Percentiles rank a stretch among this genome's conserved stretches.
These are phyloP conservation scores for Ophiostoma ulmi DNA, from an alignment of 2,329 filamentous ascomycete species.

Conservation along the genomic window DNA sequence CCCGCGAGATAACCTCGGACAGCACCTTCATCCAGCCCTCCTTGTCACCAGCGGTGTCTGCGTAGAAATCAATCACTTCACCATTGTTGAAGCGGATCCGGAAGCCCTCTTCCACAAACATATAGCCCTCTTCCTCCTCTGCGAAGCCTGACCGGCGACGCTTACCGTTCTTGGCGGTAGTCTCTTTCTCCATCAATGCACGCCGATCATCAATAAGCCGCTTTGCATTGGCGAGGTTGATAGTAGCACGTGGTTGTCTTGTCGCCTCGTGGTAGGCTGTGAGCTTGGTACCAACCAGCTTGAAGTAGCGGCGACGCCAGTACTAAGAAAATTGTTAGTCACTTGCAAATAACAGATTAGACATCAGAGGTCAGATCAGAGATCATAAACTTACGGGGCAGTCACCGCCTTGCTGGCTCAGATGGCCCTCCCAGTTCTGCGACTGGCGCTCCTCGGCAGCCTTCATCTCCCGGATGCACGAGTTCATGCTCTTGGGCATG, in stretches of 20 bases:
- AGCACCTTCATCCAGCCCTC: slow-evolving; percentile 92
- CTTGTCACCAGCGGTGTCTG: slow-evolving; percentile 80
- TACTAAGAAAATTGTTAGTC: slow-evolving; percentile 55
- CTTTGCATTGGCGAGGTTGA: slow-evolving; percentile 88
- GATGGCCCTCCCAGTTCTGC: slow-evolving; percentile 76
- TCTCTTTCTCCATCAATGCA: slow-evolving; percentile 77
- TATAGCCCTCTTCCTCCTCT: slow-evolving; percentile 97
- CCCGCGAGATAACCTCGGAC: slow-evolving; percentile 61
- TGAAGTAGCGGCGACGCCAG: slow-evolving; percentile 98
- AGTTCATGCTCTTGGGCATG: slow-evolving; percentile 99
- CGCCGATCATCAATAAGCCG: slow-evolving; percentile 90
- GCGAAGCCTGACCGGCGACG: slow-evolving; percentile 92
- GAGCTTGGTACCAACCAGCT: slow-evolving; percentile 81
- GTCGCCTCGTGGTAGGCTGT: slow-evolving; percentile 96
- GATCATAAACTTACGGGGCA: slow-evolving; percentile 69
- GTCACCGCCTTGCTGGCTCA: slow-evolving; percentile 96
- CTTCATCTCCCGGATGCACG: slow-evolving; percentile 86
- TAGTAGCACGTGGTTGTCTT: slow-evolving; percentile 89
- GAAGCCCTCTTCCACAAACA: slow-evolving; percentile 99
- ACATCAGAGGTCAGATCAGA: no score
- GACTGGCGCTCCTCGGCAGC: slow-evolving; percentile 77
- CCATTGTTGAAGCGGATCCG: slow-evolving; percentile 97
- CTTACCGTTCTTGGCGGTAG: slow-evolving; percentile 66
- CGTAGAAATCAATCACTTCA: slow-evolving; percentile 97
- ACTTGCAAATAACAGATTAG: background rate